Conservation (phyloP, 2,329 filamentous ascomycete genomes). For the Graphilbum fragrans region DNA sequence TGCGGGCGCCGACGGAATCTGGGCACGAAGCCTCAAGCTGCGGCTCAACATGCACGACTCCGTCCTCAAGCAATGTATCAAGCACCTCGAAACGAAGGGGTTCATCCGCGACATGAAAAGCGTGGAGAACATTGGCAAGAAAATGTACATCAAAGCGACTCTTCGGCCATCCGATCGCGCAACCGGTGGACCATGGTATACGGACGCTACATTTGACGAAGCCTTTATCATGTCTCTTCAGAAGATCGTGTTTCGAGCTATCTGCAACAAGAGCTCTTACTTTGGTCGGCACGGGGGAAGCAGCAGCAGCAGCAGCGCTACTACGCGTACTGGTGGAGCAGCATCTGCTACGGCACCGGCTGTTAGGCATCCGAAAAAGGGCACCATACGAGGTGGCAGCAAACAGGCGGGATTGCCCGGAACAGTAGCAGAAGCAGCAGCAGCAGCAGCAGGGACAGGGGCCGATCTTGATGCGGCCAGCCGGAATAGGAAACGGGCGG, state of each 20-base stretch:
- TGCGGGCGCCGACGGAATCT: conserved; percentile 74
- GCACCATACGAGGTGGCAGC: conserved; percentile 22
- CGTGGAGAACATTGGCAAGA: conserved; percentile 80
- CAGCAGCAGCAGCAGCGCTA: conserved; percentile 21
- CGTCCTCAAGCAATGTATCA: conserved; percentile 68
- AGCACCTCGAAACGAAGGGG: conserved; percentile 68
- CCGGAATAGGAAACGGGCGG: conserved; percentile 35
- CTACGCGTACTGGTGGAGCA: too few relatives aligned
- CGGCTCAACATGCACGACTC: conserved; percentile 75
- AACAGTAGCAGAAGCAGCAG: not conserved
- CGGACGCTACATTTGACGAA: conserved; percentile 78
- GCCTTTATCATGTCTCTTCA: conserved; percentile 74
- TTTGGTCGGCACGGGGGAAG: conserved; percentile 24
- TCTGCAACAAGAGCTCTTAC: conserved; percentile 62
- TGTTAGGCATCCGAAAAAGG: conserved; percentile 27
- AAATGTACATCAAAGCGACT: conserved; percentile 89
- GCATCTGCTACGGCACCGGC: conserved; percentile 11
- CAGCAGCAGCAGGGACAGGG: not conserved
- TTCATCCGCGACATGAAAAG: conserved; percentile 85
- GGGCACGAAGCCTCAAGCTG: conserved; percentile 74
- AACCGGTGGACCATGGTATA: conserved; percentile 90
- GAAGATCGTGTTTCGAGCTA: conserved; percentile 58
- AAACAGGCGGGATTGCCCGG: not conserved
- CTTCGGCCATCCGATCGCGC: conserved; percentile 80
- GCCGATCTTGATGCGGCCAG: not conserved